Evolutionary conservation across 1,284 basidiomycete genomes (phyloP), one percentile per base, ranked within the genome.

Genomic region (Bondarzewia mesenterica): DNA sequence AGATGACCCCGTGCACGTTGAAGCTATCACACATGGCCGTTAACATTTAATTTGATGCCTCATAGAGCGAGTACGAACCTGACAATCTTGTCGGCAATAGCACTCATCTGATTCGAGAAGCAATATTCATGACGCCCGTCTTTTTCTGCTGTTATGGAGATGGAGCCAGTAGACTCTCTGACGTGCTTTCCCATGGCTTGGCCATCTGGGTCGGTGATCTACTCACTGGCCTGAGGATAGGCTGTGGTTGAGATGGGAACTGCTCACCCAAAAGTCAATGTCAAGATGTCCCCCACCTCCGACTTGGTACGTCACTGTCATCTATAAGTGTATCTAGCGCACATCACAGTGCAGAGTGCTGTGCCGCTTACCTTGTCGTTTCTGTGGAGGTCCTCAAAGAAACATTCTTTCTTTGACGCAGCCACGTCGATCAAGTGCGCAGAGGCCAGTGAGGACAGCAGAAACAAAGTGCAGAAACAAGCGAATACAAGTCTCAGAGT

Each of bases 221-320:
- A 59, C 15, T 45, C 26, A 35, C 35, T 39, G 20, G 21, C 27
- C 32, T 18, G 8, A 42, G n/a, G n/a, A 37, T 43, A 10, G 16
- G 26, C 6, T 15, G 20, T 21, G 5, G 40, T 41, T 26, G 22
- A 35, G 22, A 20, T 46, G 35, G 6, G 23, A 7, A 42, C 22
- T 18, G 70, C 75, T 55, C 57, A 96, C 90, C 81, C 84, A 92
- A 60, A 97, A 95, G 69, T 99, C 95, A 54, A 99, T 90, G 66
- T 99, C 96, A 47, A 99, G 71, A 60, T 97, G 89, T 1, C 96
- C 96, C 25, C 95, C 94, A 20, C 90, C 89, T 48, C 93, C 93
- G 10, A 99, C 95, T 77, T 99, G 95, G 67, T 97, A 99, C 41
- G 95, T 97, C 47, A 99, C 89, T 25, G 96, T 97, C 95, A 99